These are phyloP conservation scores for Alternaria gansuensis DNA, from an alignment of 2,329 filamentous ascomycete genomes.

Conservation along the genomic window DNA sequence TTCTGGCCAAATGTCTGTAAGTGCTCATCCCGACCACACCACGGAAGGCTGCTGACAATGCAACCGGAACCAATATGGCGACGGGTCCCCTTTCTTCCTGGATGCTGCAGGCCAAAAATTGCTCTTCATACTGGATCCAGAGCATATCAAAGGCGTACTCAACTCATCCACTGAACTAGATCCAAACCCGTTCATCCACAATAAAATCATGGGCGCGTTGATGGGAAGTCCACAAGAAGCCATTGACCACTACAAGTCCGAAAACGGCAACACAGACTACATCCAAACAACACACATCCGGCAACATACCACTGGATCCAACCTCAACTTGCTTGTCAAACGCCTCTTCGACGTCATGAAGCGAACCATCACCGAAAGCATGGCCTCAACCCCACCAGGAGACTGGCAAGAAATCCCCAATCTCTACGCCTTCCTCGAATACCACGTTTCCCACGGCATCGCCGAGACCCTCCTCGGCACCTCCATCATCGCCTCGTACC, in stretches of 20 bases:
- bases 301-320: conserved; percentile 20
- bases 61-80: conserved; percentile 24
- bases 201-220: conserved; percentile 27
- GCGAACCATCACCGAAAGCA: conserved; percentile 14
- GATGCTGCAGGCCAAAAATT: conserved; percentile 31
- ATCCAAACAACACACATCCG: conserved; percentile 27
- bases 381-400: neutral
- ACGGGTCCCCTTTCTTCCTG: conserved; percentile 29
- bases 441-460: conserved; percentile 21
- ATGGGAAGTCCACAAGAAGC: conserved; percentile 28
- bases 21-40: neutral
- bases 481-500: conserved; percentile 18
- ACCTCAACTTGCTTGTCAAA: conserved; percentile 18
- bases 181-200: conserved; percentile 28
- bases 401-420: conserved; percentile 26
- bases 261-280: conserved; percentile 18
- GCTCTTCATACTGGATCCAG: conserved; percentile 23
- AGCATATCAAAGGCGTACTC: conserved; percentile 26
- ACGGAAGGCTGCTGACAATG: neutral
- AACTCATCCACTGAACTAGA: conserved; percentile 21
- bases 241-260: conserved; percentile 26
- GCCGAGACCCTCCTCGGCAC: conserved; percentile 21
- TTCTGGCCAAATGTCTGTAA: conserved; percentile 28
- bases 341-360: conserved; percentile 20
- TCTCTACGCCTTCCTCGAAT: conserved; percentile 21